Base-by-base conservation (phyloP, 1,284 basidiomycete species). In the Leccinum pachyderme region DNA sequence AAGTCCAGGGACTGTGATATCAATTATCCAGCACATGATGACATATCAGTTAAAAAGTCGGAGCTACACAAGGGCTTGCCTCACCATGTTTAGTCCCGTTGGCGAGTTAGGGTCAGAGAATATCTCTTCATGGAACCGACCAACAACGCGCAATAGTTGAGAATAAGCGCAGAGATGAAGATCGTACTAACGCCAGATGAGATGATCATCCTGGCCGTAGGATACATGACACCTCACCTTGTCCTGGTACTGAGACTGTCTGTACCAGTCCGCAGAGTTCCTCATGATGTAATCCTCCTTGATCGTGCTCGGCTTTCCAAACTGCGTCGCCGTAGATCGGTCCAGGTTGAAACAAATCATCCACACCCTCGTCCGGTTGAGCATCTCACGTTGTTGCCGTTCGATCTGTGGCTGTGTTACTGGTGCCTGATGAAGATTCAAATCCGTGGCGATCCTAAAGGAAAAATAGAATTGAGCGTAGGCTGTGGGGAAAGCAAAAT, bases 291-390 rank as follows among this genome's bases (percentile, higher is more conserved):
- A 90, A 66, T 93, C 89, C 63, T 93, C 91, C 67, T 87, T 89
- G 65, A 95, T 88, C 25, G 89, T 91, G 25, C 86, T 86, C 3
- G 90, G 89, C 70, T 93, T 93, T 22, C 92, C 91, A 66, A 92
- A 91, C 70, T 94, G 92, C 15, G 90, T 91, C 11, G 90, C 84
- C 3, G 86, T 89, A 31, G 87, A 91, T 18, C 89, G 81, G 70
- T 94, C 92, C 51, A 93, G 64, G 67, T 91, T 91, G 73, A 88
- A 93, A 70, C 91, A 93, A 54, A 90, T 87, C 79, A 93, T 82
- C 92, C 91, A 94, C 22, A 89, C 84, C 15, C 92, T 77, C 41
- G 83, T 84, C 55, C 87, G 82, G 69, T 94, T 94, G 63, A 94
- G 70, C 45, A 89, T 79, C 72, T 95, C 92, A 15, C 91, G 80